Evolutionary conservation across 805 yeast species (phyloP).

Genomic region (Candida vaughaniae): DNA sequence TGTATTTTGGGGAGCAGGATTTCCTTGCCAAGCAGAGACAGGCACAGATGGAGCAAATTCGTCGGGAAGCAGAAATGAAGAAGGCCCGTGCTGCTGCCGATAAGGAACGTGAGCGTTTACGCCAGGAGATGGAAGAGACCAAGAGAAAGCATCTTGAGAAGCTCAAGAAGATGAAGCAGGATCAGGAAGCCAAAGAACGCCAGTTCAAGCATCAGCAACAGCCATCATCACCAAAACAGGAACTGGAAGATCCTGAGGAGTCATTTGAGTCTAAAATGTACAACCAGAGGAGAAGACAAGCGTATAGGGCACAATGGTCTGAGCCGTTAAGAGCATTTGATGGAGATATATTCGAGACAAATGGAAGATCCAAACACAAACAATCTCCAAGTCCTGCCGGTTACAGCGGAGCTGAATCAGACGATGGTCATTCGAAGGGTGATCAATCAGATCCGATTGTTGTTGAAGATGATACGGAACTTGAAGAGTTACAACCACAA

Average conservation of each 20-base stretch:
- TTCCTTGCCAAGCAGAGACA: slow-evolving; percentile 11
- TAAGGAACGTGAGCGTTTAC: slow-evolving; percentile 7
- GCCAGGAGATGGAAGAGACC: slow-evolving; percentile 4
- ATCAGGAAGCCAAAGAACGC: slow-evolving; percentile 1
- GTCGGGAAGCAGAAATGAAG: slow-evolving; percentile 11
- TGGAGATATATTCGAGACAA: slow-evolving; percentile 15
- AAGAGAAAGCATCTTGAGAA: slow-evolving; percentile 10
- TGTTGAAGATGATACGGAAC: slow-evolving; percentile 3
- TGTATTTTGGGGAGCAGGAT: slow-evolving; percentile 8
- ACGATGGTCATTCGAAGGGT: slow-evolving; percentile 1
- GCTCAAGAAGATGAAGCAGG: slow-evolving; percentile 13
- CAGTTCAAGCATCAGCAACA: slow-evolving; percentile 2
- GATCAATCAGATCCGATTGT: slow-evolving; percentile 8
- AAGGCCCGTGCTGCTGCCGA: slow-evolving; percentile 13
- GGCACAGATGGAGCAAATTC: slow-evolving; percentile 18
- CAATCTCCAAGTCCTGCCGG: background rate
- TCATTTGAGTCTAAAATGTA: slow-evolving; percentile 7
- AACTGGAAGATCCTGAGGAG: slow-evolving; percentile 6
- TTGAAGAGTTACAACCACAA: background rate
- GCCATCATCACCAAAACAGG: too few species aligned
- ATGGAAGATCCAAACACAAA: background rate
- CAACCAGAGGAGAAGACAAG: slow-evolving; percentile 16
- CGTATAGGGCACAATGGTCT: slow-evolving; percentile 19
- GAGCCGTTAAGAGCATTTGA: slow-evolving; percentile 14
- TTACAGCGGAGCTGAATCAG: too few species aligned